Evolutionary conservation across 306 rosid species (phyloP).

Genomic region (Luffa aegyptiaca): DNA sequence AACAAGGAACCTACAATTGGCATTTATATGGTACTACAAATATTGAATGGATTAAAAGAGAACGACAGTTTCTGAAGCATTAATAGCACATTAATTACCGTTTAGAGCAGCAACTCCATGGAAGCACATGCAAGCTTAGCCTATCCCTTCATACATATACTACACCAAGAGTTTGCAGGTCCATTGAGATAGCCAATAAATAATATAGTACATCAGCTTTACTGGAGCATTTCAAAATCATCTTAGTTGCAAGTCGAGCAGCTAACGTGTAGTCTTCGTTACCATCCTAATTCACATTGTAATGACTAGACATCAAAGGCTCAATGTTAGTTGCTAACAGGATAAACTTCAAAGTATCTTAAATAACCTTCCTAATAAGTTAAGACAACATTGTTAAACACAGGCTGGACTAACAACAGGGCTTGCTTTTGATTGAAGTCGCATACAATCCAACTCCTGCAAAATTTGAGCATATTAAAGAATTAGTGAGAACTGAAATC

Average conservation of each 20-base stretch:
- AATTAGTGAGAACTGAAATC: not conserved
- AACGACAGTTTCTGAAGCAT: not conserved
- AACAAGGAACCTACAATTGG: not conserved
- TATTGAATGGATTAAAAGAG: not conserved
- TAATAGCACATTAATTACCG: not conserved
- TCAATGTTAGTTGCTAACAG: conserved; percentile 1
- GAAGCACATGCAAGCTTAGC: not conserved
- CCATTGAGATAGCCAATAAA: not conserved
- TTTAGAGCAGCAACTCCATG: not conserved
- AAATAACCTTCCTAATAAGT: conserved; percentile 3
- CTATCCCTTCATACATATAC: not conserved
- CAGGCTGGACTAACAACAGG: conserved; percentile 33
- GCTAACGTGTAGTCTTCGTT: not conserved
- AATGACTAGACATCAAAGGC: not conserved
- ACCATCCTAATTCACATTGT: not conserved
- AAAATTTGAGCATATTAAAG: conserved; percentile 10
- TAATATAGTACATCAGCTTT: not conserved
- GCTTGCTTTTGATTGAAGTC: conserved; percentile 31
- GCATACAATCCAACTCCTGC: conserved; percentile 45
- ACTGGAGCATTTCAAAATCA: not conserved
- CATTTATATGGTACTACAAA: not conserved
- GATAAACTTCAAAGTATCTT: not conserved
- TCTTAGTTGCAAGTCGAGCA: not conserved
- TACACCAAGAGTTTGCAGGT: not conserved
- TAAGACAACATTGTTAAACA: conserved; percentile 11